Percentiles rank a stretch among this genome's conserved stretches.
Evolutionary conservation across 371 early-diverging fungal species (phyloP).

Genomic region (Batkoa obscura): DNA sequence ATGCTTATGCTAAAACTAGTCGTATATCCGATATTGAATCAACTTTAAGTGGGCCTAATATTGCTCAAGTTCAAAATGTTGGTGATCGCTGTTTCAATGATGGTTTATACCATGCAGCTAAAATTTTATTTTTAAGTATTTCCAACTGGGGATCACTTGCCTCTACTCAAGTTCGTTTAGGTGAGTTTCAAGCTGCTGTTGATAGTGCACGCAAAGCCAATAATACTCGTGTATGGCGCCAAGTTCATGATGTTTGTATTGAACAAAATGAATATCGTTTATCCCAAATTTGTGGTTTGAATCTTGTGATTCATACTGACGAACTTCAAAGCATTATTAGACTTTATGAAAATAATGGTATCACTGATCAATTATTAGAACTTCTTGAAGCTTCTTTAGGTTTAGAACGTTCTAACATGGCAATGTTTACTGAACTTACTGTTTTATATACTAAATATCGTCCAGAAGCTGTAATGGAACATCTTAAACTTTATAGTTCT

Average conservation of each 20-base stretch:
- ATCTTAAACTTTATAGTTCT: slow-evolving; percentile 82
- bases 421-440: slow-evolving; percentile 96
- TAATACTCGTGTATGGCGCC: slow-evolving; percentile 90
- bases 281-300: slow-evolving; percentile 92
- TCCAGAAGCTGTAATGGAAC: slow-evolving; percentile 87
- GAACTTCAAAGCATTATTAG: slow-evolving; percentile 75
- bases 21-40: slow-evolving; percentile 83
- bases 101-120: slow-evolving; percentile 81
- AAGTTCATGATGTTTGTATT: slow-evolving; percentile 89
- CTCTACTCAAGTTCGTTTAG: slow-evolving; percentile 79
- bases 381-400: slow-evolving; percentile 84
- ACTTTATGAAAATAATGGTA: slow-evolving; percentile 72
- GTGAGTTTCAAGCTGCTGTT: slow-evolving; percentile 89
- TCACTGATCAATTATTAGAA: slow-evolving; percentile 72
- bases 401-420: slow-evolving; percentile 96
- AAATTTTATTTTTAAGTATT: slow-evolving; percentile 76
- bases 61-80: slow-evolving; percentile 77
- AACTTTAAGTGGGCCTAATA: slow-evolving; percentile 74
- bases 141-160: slow-evolving; percentile 94
- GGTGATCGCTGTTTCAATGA: slow-evolving; percentile 92
- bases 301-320: slow-evolving; percentile 90
- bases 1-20: slow-evolving; percentile 84
- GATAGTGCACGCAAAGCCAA: slow-evolving; percentile 97
- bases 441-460: slow-evolving; percentile 88
- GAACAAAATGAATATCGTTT: slow-evolving; percentile 82